Conservation (phyloP, 805 yeast genomes). For the Starmerella floris region DNA sequence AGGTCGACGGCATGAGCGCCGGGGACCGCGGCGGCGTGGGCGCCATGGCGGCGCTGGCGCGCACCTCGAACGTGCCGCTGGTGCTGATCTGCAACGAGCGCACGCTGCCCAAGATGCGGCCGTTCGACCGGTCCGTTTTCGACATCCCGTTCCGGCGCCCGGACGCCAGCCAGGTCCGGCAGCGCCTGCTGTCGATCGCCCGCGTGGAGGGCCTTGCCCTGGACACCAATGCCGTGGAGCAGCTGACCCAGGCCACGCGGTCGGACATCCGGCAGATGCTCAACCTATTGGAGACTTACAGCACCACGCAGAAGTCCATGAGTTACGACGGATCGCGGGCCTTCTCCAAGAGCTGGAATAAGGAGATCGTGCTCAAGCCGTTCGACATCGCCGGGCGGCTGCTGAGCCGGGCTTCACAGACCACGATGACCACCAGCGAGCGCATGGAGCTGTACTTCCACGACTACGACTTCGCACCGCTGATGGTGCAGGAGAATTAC, state of each 20-base stretch:
- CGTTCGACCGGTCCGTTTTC: constrained; percentile 70
- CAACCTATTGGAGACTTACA: constrained; percentile 71
- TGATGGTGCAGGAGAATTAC: constrained; percentile 94
- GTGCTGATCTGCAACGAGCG: constrained; percentile 90
- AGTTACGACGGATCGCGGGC: constrained; percentile 49
- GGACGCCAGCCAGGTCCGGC: constrained; percentile 61
- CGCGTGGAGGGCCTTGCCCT: constrained; percentile 67
- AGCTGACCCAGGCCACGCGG: constrained; percentile 68
- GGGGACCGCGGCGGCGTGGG: constrained; percentile 99
- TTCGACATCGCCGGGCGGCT: constrained; percentile 72
- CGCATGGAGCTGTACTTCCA: constrained; percentile 82
- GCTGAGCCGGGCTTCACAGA: constrained; percentile 30
- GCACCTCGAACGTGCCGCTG: constrained; percentile 75
- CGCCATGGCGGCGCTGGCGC: constrained; percentile 74
- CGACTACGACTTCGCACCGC: constrained; percentile 86
- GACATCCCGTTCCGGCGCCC: constrained; percentile 86
- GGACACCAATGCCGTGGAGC: constrained; percentile 69
- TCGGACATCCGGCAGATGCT: constrained; percentile 92
- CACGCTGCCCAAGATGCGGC: constrained; percentile 86
- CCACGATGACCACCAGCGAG: constrained; percentile 45
- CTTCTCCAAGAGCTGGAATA: constrained; percentile 65
- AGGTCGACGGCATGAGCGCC: constrained; percentile 98
- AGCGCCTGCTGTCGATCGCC: constrained; percentile 83
- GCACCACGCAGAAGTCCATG: constrained; percentile 55
- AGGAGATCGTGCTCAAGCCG: constrained; percentile 79